Conservation (phyloP, 441 rosid species). For the Adansonia madagascariensis region DNA sequence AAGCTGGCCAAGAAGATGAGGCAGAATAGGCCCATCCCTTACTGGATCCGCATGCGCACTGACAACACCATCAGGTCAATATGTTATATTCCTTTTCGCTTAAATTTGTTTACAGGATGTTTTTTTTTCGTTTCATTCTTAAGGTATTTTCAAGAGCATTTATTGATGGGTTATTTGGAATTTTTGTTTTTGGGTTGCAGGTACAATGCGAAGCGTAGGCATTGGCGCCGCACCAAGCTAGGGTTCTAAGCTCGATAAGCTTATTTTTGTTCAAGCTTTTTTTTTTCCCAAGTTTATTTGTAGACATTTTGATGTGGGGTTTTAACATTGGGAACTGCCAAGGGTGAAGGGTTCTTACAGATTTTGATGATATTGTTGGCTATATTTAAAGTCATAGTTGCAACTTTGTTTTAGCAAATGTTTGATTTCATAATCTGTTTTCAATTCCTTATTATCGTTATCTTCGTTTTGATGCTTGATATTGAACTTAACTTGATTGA, state of each 20-base stretch:
- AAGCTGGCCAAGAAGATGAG: constrained; percentile 93
- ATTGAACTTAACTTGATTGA: not conserved
- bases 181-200: constrained; percentile 37
- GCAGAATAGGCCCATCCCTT: constrained; percentile 92
- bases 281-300: not conserved
- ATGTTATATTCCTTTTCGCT: no score
- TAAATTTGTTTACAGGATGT: not conserved
- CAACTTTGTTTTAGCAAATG: not conserved
- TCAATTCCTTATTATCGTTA: not conserved
- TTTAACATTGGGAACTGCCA: not conserved
- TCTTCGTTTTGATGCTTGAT: not conserved
- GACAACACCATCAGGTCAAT: constrained; percentile 83
- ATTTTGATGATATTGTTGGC: constrained; percentile 20
- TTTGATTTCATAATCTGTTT: not conserved
- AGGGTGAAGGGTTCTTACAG: not conserved
- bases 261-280: not conserved
- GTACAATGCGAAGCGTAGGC: constrained; percentile 96
- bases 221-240: constrained; percentile 96
- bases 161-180: constrained; percentile 7
- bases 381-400: not conserved
- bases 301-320: not conserved
- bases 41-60: constrained; percentile 84
- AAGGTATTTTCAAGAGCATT: not conserved
- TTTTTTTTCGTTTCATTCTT: not conserved
- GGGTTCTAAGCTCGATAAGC: constrained; percentile 58